These are phyloP conservation scores for Emmonsiellopsis sp. DNA, from an alignment of 2,329 filamentous ascomycete species.

Conservation along the genomic window DNA sequence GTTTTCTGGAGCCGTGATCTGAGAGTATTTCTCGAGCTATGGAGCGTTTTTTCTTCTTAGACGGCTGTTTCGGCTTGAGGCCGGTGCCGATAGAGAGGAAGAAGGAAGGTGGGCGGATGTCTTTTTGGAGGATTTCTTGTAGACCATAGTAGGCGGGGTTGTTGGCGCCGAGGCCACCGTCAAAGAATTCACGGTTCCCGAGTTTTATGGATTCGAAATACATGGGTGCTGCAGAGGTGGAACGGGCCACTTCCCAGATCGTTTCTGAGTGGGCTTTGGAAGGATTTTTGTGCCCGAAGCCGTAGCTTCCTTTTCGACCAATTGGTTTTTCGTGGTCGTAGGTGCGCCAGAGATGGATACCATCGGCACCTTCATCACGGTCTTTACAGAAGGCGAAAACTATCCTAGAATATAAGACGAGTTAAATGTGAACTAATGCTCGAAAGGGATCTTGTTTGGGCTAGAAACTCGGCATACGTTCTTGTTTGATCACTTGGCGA, in stretches of 20 bases:
- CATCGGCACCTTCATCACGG: not conserved
- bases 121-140: slow-evolving; percentile 18
- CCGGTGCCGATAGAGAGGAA: slow-evolving; percentile 20
- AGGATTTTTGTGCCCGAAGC: not conserved
- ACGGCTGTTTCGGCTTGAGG: slow-evolving; percentile 1
- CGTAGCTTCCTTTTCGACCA: not conserved
- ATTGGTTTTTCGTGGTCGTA: not conserved
- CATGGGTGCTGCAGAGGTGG: slow-evolving; percentile 41
- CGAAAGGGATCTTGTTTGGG: not conserved
- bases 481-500: not conserved
- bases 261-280: slow-evolving; percentile 6
- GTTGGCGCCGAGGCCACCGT: slow-evolving; percentile 25
- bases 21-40: not conserved
- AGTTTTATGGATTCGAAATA: slow-evolving; percentile 15
- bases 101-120: slow-evolving; percentile 6
- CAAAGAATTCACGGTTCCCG: slow-evolving; percentile 17
- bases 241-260: slow-evolving; percentile 44
- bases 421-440: not conserved
- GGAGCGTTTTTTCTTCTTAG: not conserved
- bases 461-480: not conserved
- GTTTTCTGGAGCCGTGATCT: not conserved
- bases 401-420: not conserved
- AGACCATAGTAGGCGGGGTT: slow-evolving; percentile 24
- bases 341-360: not conserved
- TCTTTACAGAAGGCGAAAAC: not conserved